These are phyloP conservation scores for Yamadazyma taylorii DNA, from an alignment of 1,139 yeast species.

Conservation along the genomic window DNA sequence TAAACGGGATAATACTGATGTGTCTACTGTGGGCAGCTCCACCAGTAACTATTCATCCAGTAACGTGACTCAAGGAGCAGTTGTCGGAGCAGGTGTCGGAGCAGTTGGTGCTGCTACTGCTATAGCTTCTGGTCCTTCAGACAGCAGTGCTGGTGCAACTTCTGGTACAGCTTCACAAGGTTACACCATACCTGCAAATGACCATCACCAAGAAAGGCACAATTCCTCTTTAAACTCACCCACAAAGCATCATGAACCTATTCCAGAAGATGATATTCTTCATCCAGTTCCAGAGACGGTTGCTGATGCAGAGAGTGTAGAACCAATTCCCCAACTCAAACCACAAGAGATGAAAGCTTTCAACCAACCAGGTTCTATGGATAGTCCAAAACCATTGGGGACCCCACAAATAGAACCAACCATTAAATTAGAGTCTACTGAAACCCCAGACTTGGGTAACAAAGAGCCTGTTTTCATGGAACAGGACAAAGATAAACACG, in stretches of 20 bases:
- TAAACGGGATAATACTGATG: constrained; percentile 12
- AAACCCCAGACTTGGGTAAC: neutral
- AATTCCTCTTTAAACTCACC: constrained; percentile 6
- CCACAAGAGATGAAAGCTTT: neutral
- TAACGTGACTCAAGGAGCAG: no score
- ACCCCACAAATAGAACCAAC: constrained; percentile 14
- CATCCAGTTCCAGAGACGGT: constrained; percentile 6
- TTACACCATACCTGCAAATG: neutral
- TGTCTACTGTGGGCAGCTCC: constrained; percentile 11
- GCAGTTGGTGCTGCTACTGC: no score
- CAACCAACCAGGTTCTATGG: no score
- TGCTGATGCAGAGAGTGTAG: no score
- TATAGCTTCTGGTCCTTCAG: no score
- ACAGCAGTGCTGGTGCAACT: no score
- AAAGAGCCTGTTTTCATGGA: constrained; percentile 6
- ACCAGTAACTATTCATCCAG: constrained; percentile 4
- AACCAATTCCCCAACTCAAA: neutral
- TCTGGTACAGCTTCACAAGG: constrained; percentile 1
- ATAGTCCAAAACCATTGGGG: neutral
- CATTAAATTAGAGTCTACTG: constrained; percentile 5
- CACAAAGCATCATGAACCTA: constrained; percentile 2
- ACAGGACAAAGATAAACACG: no score
- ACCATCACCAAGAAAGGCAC: neutral
- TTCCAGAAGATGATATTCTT: constrained; percentile 6
- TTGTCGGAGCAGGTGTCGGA: no score